These are phyloP conservation scores for Carallia brachiata DNA, from an alignment of 345 rosid species.

Conservation along the genomic window DNA sequence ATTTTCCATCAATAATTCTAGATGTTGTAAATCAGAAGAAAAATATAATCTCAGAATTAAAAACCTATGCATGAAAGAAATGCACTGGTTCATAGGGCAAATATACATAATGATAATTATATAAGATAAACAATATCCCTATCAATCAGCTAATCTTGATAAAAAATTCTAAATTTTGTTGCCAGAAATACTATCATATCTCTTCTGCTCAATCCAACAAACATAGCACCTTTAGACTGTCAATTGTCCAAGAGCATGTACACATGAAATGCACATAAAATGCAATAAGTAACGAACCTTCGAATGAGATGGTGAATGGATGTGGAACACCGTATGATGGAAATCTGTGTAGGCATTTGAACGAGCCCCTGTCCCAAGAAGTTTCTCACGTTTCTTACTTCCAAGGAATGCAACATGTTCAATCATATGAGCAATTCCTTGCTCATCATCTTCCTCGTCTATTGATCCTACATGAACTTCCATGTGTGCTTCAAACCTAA, in stretches of 20 bases:
- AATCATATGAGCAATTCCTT: slow-evolving; percentile 99
- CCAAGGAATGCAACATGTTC: slow-evolving; percentile 99
- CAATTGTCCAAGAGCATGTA: too few relatives aligned
- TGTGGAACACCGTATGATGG: slow-evolving; percentile 98
- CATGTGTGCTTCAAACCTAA: slow-evolving; percentile 98
- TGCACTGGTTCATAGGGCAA: neutral
- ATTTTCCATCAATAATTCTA: slow-evolving; percentile 23
- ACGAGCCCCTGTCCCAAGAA: slow-evolving; percentile 96
- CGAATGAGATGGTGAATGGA: slow-evolving; percentile 85
- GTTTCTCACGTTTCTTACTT: slow-evolving; percentile 98
- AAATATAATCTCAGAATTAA: neutral
- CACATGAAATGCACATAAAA: too few relatives aligned
- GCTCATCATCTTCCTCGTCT: slow-evolving; percentile 98
- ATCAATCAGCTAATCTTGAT: slow-evolving; percentile 1
- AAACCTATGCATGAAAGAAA: neutral
- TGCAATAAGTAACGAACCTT: slow-evolving; percentile 51
- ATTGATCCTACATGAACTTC: slow-evolving; percentile 98
- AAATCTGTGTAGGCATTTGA: slow-evolving; percentile 99
- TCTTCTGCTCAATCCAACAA: neutral
- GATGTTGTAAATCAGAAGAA: neutral
- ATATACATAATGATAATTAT: neutral
- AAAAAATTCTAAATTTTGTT: neutral
- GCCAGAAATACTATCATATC: neutral
- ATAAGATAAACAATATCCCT: neutral
- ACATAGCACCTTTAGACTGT: neutral